phyloP scores from a whole-genome alignment of 1,284 basidiomycete genomes.

The Ganoderma boninense region DNA sequence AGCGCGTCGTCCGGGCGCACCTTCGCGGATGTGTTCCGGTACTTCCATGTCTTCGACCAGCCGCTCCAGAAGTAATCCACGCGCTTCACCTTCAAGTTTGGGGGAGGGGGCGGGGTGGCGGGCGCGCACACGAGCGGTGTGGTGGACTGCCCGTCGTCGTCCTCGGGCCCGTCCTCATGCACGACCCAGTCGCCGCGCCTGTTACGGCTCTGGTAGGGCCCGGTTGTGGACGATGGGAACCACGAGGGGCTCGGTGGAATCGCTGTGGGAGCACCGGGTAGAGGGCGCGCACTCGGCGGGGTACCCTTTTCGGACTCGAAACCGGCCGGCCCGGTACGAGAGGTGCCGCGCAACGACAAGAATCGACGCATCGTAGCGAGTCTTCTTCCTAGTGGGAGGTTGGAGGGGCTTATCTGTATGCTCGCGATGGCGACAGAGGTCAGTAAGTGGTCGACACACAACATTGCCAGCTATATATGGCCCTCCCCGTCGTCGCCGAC shows the following conservation, averaged over 20 bases:
- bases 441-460: neutral
- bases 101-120: constrained; percentile 47
- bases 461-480: neutral
- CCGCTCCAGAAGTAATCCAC: constrained; percentile 63
- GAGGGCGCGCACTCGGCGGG: neutral
- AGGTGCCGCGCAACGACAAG: constrained; percentile 7
- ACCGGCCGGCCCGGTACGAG: neutral
- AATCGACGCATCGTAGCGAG: constrained; percentile 11
- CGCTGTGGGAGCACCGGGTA: neutral
- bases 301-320: neutral
- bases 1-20: constrained; percentile 57
- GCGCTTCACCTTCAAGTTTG: constrained; percentile 61
- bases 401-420: neutral
- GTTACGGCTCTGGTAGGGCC: neutral
- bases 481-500: neutral
- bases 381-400: neutral
- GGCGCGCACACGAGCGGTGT: constrained; percentile 18
- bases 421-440: neutral
- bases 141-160: constrained; percentile 3
- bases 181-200: constrained; percentile 8
- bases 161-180: constrained; percentile 12
- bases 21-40: constrained; percentile 60
- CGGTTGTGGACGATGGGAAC: neutral
- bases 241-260: neutral
- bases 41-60: constrained; percentile 64